Evolutionary conservation across 768 basidiomycete genomes (phyloP).

Genomic region (Tremella fuciformis): DNA sequence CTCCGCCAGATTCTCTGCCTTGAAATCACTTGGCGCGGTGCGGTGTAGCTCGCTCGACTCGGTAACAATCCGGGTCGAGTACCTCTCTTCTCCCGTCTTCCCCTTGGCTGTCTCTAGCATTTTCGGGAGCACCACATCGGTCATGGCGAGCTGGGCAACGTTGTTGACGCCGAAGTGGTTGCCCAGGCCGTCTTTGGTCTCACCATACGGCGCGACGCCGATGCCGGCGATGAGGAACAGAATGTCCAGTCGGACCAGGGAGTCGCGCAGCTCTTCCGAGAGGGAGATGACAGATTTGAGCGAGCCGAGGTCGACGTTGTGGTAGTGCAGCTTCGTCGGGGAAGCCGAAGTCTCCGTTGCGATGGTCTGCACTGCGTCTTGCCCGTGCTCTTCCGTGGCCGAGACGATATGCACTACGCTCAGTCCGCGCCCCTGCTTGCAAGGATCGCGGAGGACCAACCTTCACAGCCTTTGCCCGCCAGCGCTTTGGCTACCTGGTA

Average conservation of each 20-base stretch:
- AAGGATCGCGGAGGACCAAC: constrained; percentile 7
- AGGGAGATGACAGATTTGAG: constrained; percentile 28
- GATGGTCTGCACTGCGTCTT: constrained; percentile 38
- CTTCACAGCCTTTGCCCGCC: constrained; percentile 35
- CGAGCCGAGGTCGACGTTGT: constrained; percentile 43
- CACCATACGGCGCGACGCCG: constrained; percentile 46
- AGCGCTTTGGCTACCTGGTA: constrained; percentile 33
- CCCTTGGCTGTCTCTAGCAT: constrained; percentile 37
- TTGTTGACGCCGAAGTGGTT: constrained; percentile 50
- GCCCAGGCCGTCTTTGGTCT: constrained; percentile 44
- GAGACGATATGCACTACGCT: constrained; percentile 42
- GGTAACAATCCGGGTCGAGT: constrained; percentile 41
- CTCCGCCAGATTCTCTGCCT: constrained; percentile 47
- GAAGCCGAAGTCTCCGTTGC: constrained; percentile 11
- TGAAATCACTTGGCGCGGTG: constrained; percentile 33
- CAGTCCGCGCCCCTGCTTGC: neutral
- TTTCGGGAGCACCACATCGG: constrained; percentile 38
- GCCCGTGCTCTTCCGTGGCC: constrained; percentile 43
- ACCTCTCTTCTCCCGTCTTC: constrained; percentile 28
- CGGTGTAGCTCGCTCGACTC: constrained; percentile 46
- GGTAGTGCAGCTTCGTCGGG: constrained; percentile 26
- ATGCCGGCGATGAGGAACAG: constrained; percentile 48
- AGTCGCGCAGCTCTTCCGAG: constrained; percentile 24
- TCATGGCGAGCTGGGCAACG: constrained; percentile 40
- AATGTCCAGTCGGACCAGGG: constrained; percentile 37